Percentiles rank a stretch among this genome's conserved stretches.
These are phyloP conservation scores for Brachypodium distachyon DNA, from an alignment of 202 grass and related monocot species.

Conservation along the genomic window DNA sequence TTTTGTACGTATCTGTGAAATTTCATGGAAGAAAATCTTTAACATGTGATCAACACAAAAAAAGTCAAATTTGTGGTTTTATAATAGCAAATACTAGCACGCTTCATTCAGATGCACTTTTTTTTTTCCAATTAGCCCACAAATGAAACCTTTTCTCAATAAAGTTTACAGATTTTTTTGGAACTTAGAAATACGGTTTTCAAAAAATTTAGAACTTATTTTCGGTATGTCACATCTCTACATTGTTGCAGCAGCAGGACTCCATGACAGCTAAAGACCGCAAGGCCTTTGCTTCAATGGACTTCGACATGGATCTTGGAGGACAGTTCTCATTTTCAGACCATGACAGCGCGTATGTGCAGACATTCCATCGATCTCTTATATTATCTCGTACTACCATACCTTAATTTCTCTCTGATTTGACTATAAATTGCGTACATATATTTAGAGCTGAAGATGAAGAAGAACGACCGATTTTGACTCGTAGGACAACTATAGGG, in stretches of 20 bases:
- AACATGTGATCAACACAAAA: too few relatives aligned
- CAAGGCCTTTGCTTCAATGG: slow-evolving; percentile 59
- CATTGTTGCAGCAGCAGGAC: slow-evolving; percentile 62
- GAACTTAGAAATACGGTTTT: too few relatives aligned
- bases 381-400: not conserved
- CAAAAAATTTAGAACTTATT: too few relatives aligned
- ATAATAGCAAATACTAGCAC: too few relatives aligned
- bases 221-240: not conserved
- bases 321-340: slow-evolving; percentile 51
- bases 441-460: slow-evolving; percentile 69
- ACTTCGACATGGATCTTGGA: slow-evolving; percentile 57
- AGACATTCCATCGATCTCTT: not conserved
- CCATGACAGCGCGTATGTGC: slow-evolving; percentile 57
- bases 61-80: too few relatives aligned
- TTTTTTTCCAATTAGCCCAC: too few relatives aligned
- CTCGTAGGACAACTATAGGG: slow-evolving; percentile 60
- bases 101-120: too few relatives aligned
- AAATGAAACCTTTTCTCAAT: too few relatives aligned
- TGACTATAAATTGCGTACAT: slow-evolving; percentile 1
- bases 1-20: too few relatives aligned
- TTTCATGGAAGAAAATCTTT: too few relatives aligned
- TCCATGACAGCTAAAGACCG: slow-evolving; percentile 33
- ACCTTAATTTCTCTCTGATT: not conserved
- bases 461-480: slow-evolving; percentile 53
- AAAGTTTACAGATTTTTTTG: too few relatives aligned